phyloP scores from a whole-genome alignment of 2,329 filamentous ascomycete genomes.

The Helminthosporium solani region DNA sequence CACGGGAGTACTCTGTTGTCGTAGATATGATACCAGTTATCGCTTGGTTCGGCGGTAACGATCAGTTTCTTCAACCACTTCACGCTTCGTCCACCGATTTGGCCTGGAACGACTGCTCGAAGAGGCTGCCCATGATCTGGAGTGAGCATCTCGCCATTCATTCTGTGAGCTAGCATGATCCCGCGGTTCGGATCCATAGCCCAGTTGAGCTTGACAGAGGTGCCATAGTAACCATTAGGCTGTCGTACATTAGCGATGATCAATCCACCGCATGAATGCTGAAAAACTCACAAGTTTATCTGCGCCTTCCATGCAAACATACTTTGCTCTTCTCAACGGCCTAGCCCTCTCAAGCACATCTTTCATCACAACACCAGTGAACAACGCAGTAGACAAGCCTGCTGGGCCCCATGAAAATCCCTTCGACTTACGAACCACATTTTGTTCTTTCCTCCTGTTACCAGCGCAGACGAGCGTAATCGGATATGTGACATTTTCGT shows the following conservation, averaged over 20 bases:
- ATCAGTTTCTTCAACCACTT: slow-evolving; percentile 88
- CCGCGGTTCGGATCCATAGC: slow-evolving; percentile 79
- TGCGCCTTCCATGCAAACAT: slow-evolving; percentile 88
- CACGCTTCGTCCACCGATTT: slow-evolving; percentile 88
- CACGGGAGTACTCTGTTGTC: slow-evolving; percentile 84
- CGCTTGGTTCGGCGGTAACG: slow-evolving; percentile 74
- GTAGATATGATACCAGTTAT: slow-evolving; percentile 95
- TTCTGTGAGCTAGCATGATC: slow-evolving; percentile 83
- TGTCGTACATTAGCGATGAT: slow-evolving; percentile 28
- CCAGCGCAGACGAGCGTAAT: slow-evolving; percentile 90
- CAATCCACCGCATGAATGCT: background rate
- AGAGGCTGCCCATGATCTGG: slow-evolving; percentile 87
- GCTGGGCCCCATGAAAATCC: slow-evolving; percentile 93
- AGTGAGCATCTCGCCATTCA: slow-evolving; percentile 80
- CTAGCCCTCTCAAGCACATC: slow-evolving; percentile 69
- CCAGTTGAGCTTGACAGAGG: slow-evolving; percentile 85
- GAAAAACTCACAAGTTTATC: slow-evolving; percentile 63
- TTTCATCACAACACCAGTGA: slow-evolving; percentile 76
- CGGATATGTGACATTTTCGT: slow-evolving; percentile 80
- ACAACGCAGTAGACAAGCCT: slow-evolving; percentile 82
- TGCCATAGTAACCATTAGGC: slow-evolving; percentile 87
- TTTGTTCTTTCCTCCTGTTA: slow-evolving; percentile 90
- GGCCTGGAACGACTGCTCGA: slow-evolving; percentile 79
- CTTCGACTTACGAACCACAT: slow-evolving; percentile 84
- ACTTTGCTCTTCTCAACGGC: slow-evolving; percentile 70